Evolutionary conservation across 2,329 filamentous ascomycete genomes (phyloP).

Genomic region (Capronia coronata): DNA sequence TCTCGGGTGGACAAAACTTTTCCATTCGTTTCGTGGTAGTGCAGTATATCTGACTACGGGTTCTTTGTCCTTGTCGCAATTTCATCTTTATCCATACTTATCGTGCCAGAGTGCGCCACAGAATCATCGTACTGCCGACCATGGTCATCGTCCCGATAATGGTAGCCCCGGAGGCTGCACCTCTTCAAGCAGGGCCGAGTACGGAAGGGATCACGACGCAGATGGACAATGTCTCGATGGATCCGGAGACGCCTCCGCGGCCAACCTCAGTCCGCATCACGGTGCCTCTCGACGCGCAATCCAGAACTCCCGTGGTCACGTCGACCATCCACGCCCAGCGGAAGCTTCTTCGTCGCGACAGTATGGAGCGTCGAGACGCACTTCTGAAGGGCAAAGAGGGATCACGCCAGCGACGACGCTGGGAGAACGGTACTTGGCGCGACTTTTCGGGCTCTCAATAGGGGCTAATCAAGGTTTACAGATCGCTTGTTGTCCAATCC

Average conservation of each 20-base stretch:
- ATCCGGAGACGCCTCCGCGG: conserved; percentile 1
- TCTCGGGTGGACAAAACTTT: neutral
- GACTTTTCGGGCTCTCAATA: conserved; percentile 1
- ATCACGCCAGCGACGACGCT: conserved; percentile 74
- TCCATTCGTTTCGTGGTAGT: neutral
- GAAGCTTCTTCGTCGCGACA: conserved; percentile 54
- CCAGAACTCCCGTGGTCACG: conserved; percentile 27
- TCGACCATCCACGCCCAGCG: conserved; percentile 41
- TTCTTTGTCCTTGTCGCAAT: neutral
- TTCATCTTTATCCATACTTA: neutral
- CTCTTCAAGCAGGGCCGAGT: neutral
- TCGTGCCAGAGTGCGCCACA: neutral
- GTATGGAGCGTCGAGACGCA: conserved; percentile 62
- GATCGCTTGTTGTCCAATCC: conserved; percentile 84
- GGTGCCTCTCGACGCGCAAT: conserved; percentile 63
- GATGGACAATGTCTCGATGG: conserved; percentile 16
- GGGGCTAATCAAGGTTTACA: conserved; percentile 35
- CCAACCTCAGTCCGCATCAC: conserved; percentile 53
- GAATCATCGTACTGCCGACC: neutral
- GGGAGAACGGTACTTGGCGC: conserved; percentile 75
- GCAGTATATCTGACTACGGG: neutral
- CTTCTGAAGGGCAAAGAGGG: conserved; percentile 87
- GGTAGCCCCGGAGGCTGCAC: conserved; percentile 1
- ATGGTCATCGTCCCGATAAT: conserved; percentile 24
- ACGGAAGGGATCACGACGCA: conserved; percentile 10